A percentile compares a stretch with the other conserved stretches of the same genome.
Evolutionary conservation across 495 filamentous ascomycete species (phyloP).

Genomic region (Aspergillus coremiiformis): DNA sequence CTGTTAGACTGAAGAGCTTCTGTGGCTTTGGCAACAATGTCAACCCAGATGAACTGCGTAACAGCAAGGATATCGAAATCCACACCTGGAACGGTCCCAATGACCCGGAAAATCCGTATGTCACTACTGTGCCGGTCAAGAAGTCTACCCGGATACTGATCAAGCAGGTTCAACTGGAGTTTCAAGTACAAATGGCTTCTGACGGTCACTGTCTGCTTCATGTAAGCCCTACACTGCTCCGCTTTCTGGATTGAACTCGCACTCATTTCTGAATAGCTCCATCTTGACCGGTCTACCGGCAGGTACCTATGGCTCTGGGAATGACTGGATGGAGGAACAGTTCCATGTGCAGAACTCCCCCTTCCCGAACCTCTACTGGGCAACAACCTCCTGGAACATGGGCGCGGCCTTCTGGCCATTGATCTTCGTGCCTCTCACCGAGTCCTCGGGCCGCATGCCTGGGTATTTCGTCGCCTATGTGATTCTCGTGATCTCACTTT

Average conservation of each 20-base stretch:
- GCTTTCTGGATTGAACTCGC: background rate
- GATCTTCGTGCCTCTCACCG: slow-evolving; percentile 46
- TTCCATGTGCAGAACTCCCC: slow-evolving; percentile 39
- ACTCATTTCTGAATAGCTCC: slow-evolving; percentile 16
- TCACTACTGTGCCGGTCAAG: background rate
- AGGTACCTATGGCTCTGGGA: slow-evolving; percentile 35
- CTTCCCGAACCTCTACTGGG: slow-evolving; percentile 42
- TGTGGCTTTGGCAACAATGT: slow-evolving; percentile 9
- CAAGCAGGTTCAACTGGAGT: slow-evolving; percentile 15
- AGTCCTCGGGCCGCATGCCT: slow-evolving; percentile 42
- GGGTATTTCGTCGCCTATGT: slow-evolving; percentile 45
- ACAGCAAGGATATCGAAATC: slow-evolving; percentile 20
- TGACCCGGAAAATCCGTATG: slow-evolving; percentile 27
- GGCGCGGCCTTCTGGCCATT: slow-evolving; percentile 48
- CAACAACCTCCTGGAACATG: slow-evolving; percentile 44
- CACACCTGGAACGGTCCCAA: slow-evolving; percentile 29
- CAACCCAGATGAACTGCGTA: slow-evolving; percentile 6
- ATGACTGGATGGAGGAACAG: slow-evolving; percentile 28
- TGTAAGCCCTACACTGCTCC: slow-evolving; percentile 17
- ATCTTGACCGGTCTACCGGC: slow-evolving; percentile 38
- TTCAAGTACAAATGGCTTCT: slow-evolving; percentile 30
- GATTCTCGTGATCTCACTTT: slow-evolving; percentile 39
- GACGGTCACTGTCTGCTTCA: slow-evolving; percentile 37
- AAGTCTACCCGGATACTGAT: background rate
- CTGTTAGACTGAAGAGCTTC: background rate